Evolutionary conservation across 345 rosid genomes (phyloP), one percentile per base, ranked within the genome.

Genomic region (Salix caprea): DNA sequence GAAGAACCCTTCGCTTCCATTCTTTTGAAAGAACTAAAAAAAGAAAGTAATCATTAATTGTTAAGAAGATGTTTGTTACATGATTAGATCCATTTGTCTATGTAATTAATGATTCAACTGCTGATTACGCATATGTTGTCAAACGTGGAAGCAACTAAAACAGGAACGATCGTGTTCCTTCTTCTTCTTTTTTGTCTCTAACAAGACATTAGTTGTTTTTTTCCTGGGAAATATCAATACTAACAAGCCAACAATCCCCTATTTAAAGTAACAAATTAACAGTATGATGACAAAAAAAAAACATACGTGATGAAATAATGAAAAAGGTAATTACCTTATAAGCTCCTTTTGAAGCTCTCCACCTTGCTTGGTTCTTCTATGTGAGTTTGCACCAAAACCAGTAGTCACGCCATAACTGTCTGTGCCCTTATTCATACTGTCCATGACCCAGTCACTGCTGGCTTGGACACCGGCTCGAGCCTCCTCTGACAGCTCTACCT

Each of bases 341-440:
- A 80, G 82, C 68, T 80, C 82, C 4, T 14, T 61, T 34, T 81
- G 83, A 2, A 81, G 83, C 26, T 72, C 83, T 39, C 80, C 83
- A 3, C 80, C 80, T 39, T 76, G 73, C 28, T 81, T 76, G 37
- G 83, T 81, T 69, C 83, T 72, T 58, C 83, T 34, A 39, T 81
- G 83, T 7, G 80, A 76, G 24, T 80, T 76, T 28, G 83, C 83
- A 7, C 82, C 82, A 60, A 80, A 80, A 18, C 82, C 82, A 12
- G 82, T 80, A 52, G 82, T 80, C 26, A 80, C 80, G 19, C 83
- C 83, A 46, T 81, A 81, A 60, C 77, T 81, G 40, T 81, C 83
- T 9, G 83, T 81, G 12, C 83, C 83, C 21, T 61, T 81, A 11
- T 61, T 50, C 74, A 76, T 68, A 70, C 74, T 72, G 12, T 76